Conservation (phyloP, 495 filamentous ascomycete species). For the Ascodesmis nigricans region DNA sequence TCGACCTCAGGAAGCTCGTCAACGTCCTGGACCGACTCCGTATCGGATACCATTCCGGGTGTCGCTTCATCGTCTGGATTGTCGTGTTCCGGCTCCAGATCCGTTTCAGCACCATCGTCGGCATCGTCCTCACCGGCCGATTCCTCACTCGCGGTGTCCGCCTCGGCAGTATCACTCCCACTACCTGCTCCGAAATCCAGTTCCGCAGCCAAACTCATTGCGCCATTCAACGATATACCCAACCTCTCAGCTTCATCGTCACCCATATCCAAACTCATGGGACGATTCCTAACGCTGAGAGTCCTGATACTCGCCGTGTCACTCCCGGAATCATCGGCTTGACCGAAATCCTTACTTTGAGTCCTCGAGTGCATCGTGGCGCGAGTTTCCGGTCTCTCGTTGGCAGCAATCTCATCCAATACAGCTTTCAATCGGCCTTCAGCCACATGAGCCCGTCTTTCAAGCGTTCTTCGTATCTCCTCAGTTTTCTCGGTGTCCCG, state of each 20-base stretch:
- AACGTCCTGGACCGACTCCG: conserved; percentile 10
- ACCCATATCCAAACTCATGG: conserved; percentile 21
- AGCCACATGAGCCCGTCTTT: conserved; percentile 65
- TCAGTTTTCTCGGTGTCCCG: conserved; percentile 67
- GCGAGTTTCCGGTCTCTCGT: conserved; percentile 15
- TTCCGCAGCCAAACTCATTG: conserved; percentile 72
- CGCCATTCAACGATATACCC: conserved; percentile 43
- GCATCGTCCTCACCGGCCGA: conserved; percentile 14
- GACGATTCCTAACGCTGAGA: conserved; percentile 45
- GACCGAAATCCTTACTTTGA: conserved; percentile 1
- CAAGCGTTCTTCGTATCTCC: conserved; percentile 53
- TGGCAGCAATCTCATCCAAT: conserved; percentile 59
- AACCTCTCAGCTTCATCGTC: conserved; percentile 25
- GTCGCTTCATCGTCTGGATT: no score
- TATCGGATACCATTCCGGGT: conserved; percentile 10
- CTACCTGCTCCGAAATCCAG: conserved; percentile 63
- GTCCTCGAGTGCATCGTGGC: background rate
- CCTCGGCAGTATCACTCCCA: conserved; percentile 25
- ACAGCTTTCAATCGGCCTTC: conserved; percentile 69
- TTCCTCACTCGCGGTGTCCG: conserved; percentile 9
- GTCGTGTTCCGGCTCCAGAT: no score
- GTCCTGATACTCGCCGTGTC: conserved; percentile 60
- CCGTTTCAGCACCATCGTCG: conserved; percentile 15
- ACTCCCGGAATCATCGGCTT: conserved; percentile 25
- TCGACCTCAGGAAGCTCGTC: conserved; percentile 18